A percentile compares a stretch with the other conserved stretches of the same genome.
These are phyloP conservation scores for Orbilia ellipsospora DNA, from an alignment of 2,329 filamentous ascomycete species.

Conservation along the genomic window DNA sequence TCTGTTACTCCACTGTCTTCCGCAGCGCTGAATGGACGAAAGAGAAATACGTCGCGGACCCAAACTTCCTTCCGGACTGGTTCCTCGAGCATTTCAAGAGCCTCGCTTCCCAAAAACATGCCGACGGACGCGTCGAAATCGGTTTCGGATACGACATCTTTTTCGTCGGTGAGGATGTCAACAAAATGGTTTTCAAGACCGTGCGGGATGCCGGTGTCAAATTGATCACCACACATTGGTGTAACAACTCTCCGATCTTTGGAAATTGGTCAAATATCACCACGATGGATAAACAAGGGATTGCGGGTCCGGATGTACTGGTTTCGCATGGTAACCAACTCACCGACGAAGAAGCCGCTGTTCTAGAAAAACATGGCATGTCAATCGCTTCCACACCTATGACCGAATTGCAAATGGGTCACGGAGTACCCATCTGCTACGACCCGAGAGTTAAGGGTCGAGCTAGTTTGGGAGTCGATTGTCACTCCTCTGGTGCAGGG, in stretches of 20 bases:
- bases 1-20: conserved; percentile 63
- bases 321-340: conserved; percentile 63
- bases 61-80: conserved; percentile 61
- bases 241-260: conserved; percentile 19
- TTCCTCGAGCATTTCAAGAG: conserved; percentile 62
- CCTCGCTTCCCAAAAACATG: conserved; percentile 60
- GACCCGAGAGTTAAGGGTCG: conserved; percentile 59
- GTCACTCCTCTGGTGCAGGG: conserved; percentile 60
- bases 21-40: conserved; percentile 60
- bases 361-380: conserved; percentile 61
- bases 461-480: conserved; percentile 62
- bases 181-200: conserved; percentile 62
- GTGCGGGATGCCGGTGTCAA: conserved; percentile 62
- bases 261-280: conserved; percentile 15
- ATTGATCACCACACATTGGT: conserved; percentile 64
- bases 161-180: conserved; percentile 62
- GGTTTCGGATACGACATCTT: conserved; percentile 65
- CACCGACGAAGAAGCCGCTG: conserved; percentile 61
- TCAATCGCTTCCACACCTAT: conserved; percentile 65
- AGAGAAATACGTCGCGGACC: conserved; percentile 56
- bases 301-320: conserved; percentile 64
- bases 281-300: conserved; percentile 60
- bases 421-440: conserved; percentile 62
- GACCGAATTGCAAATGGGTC: conserved; percentile 67
- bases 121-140: conserved; percentile 62